Evolutionary conservation across 768 basidiomycete species (phyloP).

Genomic region (Hortiboletus flavorubellus): DNA sequence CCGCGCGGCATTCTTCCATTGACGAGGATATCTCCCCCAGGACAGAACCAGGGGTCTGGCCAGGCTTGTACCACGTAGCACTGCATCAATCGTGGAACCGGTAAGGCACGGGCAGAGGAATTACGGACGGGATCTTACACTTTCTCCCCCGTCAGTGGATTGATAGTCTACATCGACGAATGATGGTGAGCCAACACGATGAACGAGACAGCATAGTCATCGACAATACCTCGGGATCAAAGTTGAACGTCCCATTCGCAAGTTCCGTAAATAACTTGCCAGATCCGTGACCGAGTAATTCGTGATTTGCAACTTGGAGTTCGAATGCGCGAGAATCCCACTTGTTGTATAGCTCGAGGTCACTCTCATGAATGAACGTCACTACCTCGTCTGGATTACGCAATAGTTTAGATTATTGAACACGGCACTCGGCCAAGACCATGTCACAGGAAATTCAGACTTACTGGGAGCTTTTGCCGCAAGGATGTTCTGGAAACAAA

Average conservation of each 20-base stretch:
- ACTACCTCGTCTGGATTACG: constrained; percentile 59
- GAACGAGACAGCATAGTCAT: neutral
- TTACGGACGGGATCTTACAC: constrained; percentile 43
- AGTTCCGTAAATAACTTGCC: constrained; percentile 81
- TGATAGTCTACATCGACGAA: constrained; percentile 56
- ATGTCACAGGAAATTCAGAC: constrained; percentile 13
- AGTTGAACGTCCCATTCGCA: constrained; percentile 75
- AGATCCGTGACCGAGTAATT: constrained; percentile 81
- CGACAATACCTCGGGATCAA: constrained; percentile 62
- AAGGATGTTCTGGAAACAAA: constrained; percentile 60
- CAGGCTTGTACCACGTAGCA: constrained; percentile 83
- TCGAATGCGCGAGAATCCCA: constrained; percentile 83
- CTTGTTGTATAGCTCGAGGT: constrained; percentile 65
- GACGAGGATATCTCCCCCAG: constrained; percentile 87
- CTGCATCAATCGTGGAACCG: constrained; percentile 32
- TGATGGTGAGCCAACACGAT: neutral
- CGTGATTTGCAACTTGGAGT: constrained; percentile 88
- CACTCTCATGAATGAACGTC: constrained; percentile 81
- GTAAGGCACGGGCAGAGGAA: neutral
- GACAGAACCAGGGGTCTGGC: constrained; percentile 79
- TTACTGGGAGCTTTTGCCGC: constrained; percentile 83
- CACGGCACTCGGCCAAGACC: neutral
- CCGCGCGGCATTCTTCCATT: constrained; percentile 92
- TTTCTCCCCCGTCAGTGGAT: constrained; percentile 75
- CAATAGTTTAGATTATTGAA: neutral